Evolutionary conservation across 2,329 filamentous ascomycete genomes (phyloP), one percentile per base, ranked within the genome.

Genomic region (Penicillium sclerotiorum): DNA sequence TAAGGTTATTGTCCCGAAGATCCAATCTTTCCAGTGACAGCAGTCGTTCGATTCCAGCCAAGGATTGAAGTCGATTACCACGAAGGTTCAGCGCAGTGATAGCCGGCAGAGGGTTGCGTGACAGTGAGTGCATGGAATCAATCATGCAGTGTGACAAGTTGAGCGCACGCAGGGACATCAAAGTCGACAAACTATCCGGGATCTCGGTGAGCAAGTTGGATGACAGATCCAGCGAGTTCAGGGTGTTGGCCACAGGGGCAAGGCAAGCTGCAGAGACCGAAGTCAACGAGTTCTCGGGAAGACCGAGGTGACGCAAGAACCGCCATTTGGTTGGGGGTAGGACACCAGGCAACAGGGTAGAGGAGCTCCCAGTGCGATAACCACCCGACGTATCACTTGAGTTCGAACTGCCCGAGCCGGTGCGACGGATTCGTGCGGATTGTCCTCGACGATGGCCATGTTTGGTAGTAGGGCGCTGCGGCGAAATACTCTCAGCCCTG

Each of bases 111-210:
- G 94, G 70, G 63, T 88, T 94, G 56, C 88, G 85, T 2, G 86
- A 86, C 35, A 99, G 78, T 2, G 93, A 96, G 63, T 95, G 89
- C 48, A 99, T 79, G 13, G 91, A 94, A 61, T 93, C 89, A 56
- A 99, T 97, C 92, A 97, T 96, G 79, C 93, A 97, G 64, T 95
- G 89, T 4, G 93, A 95, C 21, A 99, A 79, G 64, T 99, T 97
- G 46, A 99, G 77, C 20, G 94, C 92, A 57, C 92, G 86, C n/a
- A 99, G 81, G 22, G 90, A 87, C 17, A 90, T 91, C 50, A 99
- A 77, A 8, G 84, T 89, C 11, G 92, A 88, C 49, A 99, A 76
- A 62, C 89, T 94, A 69, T 97, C 94, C 1, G 94, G 94, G 46
- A 97, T 88, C 69, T 96, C 89, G n/a, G 85, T 86, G 70, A 99